These are phyloP conservation scores for Colletotrichum truncatum DNA, from an alignment of 2,329 filamentous ascomycete species.

Conservation along the genomic window DNA sequence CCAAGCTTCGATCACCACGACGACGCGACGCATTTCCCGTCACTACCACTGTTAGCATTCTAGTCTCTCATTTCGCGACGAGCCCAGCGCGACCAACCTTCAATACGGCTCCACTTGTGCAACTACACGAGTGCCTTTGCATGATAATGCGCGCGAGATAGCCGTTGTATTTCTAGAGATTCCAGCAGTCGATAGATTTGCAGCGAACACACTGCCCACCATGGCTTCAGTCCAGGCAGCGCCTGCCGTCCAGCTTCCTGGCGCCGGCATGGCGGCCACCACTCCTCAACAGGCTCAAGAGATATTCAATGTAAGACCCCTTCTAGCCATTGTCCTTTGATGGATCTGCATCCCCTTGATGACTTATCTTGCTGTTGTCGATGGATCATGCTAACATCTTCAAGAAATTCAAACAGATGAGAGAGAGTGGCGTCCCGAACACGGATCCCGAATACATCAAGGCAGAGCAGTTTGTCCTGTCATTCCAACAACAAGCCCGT, in stretches of 20 bases:
- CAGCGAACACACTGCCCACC: constrained; percentile 14
- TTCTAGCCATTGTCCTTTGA: not conserved
- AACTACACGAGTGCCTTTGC: constrained; percentile 9
- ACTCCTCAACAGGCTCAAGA: constrained; percentile 83
- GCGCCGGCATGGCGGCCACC: constrained; percentile 70
- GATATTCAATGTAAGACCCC: constrained; percentile 68
- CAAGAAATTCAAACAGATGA: constrained; percentile 91
- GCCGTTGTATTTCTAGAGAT: constrained; percentile 29
- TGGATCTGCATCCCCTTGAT: not conserved
- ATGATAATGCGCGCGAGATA: constrained; percentile 32
- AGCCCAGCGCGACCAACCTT: constrained; percentile 28
- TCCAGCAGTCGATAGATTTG: constrained; percentile 29
- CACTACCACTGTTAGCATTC: constrained; percentile 22
- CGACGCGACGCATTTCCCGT: constrained; percentile 30
- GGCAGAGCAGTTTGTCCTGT: constrained; percentile 77
- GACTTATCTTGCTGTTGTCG: not conserved
- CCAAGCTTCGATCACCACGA: not conserved
- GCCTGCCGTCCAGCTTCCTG: constrained; percentile 73
- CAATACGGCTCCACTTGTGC: constrained; percentile 21
- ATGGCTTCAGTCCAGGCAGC: constrained; percentile 86
- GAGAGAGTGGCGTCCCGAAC: constrained; percentile 80
- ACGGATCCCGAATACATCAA: constrained; percentile 91
- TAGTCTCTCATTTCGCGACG: constrained; percentile 32
- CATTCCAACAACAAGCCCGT: constrained; percentile 73
- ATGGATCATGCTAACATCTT: constrained; percentile 14